These are phyloP conservation scores for Hypoxylon rickii DNA, from an alignment of 495 filamentous ascomycete genomes.

Conservation along the genomic window DNA sequence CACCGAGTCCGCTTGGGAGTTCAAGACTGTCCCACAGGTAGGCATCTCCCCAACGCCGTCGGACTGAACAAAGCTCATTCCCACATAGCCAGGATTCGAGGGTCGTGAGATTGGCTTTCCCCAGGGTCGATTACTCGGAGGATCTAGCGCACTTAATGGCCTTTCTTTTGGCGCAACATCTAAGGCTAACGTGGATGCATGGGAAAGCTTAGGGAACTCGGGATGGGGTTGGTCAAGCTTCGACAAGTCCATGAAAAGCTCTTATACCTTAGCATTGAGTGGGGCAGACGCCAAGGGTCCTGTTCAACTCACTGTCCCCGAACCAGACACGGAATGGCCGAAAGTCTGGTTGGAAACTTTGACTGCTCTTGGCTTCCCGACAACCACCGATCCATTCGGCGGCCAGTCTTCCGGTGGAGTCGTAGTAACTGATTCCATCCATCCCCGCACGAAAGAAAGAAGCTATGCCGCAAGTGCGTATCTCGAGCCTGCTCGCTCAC, in stretches of 20 bases:
- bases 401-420: conserved; percentile 41
- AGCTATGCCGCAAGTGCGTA: conserved; percentile 40
- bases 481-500: conserved; percentile 23
- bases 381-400: conserved; percentile 11
- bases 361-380: conserved; percentile 26
- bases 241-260: conserved; percentile 32
- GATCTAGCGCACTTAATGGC: conserved; percentile 5
- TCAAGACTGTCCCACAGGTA: conserved; percentile 12
- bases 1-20: not conserved
- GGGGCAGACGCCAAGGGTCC: conserved; percentile 6
- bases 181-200: conserved; percentile 32
- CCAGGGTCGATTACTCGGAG: conserved; percentile 20
- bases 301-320: conserved; percentile 7
- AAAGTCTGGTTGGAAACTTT: conserved; percentile 35
- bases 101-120: conserved; percentile 7
- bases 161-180: not conserved
- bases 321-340: conserved; percentile 20
- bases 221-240: conserved; percentile 30
- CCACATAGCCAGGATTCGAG: not conserved
- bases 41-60: not conserved
- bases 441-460: conserved; percentile 39
- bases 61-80: too few relatives aligned
- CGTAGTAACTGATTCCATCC: conserved; percentile 33
- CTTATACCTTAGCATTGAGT: conserved; percentile 15
- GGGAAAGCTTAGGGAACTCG: conserved; percentile 43